These are phyloP conservation scores for Avena insularis DNA, from an alignment of 176 grass and related monocot species.

Conservation along the genomic window DNA sequence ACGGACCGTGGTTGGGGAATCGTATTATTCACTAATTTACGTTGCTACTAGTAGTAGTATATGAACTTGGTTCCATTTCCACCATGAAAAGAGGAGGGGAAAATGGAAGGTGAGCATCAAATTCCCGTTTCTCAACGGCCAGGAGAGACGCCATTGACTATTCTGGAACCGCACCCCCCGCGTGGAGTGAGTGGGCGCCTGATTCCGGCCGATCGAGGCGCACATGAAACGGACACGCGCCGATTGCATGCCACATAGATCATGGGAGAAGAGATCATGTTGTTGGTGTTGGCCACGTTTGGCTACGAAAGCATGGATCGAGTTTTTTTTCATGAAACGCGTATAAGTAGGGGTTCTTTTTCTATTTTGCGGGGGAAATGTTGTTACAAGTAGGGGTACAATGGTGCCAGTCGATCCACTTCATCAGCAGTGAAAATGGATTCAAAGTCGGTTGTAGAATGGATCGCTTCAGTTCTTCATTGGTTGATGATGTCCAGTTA, in stretches of 20 bases:
- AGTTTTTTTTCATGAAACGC: not conserved
- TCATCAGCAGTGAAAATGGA: not conserved
- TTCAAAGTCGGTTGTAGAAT: not conserved
- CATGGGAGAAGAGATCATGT: not conserved
- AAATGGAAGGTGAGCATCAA: constrained; percentile 41
- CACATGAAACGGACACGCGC: not conserved
- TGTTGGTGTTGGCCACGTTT: not conserved
- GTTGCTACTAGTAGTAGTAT: not conserved
- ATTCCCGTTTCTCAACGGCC: constrained; percentile 54
- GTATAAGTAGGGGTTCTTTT: not conserved
- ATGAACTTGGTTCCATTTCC: not conserved
- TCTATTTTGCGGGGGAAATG: too few species aligned
- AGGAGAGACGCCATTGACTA: constrained; percentile 9
- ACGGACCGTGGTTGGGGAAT: constrained; percentile 16
- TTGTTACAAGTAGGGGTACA: too few species aligned
- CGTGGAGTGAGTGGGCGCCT: not conserved
- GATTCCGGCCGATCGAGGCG: not conserved
- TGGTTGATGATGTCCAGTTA: too few species aligned
- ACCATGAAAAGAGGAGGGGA: constrained; percentile 18
- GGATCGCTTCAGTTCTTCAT: not conserved
- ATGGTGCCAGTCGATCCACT: not conserved
- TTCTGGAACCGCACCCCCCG: not conserved
- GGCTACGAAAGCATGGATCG: constrained; percentile 35
- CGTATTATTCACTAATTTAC: not conserved
- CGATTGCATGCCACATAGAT: constrained; percentile 10